Evolutionary conservation across 768 basidiomycete genomes (phyloP).

Genomic region (Rhizopogon rudus): DNA sequence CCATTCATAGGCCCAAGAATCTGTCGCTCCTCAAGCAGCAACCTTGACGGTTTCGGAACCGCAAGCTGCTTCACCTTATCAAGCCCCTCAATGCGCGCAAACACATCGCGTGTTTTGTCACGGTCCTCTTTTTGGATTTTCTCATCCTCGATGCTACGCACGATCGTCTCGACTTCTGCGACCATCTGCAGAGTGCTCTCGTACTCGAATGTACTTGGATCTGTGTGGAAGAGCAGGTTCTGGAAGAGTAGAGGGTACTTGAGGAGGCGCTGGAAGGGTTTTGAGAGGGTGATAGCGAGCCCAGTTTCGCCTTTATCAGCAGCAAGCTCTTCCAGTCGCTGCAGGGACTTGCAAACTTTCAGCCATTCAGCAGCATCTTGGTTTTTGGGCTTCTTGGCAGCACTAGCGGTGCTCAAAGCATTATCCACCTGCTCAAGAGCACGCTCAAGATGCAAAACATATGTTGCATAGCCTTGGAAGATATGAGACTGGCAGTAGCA

Average conservation of each 20-base stretch:
- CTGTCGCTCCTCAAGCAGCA: slow-evolving; percentile 79
- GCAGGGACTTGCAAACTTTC: slow-evolving; percentile 68
- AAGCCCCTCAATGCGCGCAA: slow-evolving; percentile 93
- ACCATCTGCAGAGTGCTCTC: slow-evolving; percentile 96
- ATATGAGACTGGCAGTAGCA: slow-evolving; percentile 70
- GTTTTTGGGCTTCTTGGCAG: slow-evolving; percentile 75
- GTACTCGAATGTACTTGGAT: slow-evolving; percentile 96
- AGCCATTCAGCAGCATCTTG: slow-evolving; percentile 77
- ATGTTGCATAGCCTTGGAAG: slow-evolving; percentile 89
- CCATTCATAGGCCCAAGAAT: slow-evolving; percentile 26
- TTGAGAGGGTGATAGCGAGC: slow-evolving; percentile 90
- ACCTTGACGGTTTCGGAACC: slow-evolving; percentile 81
- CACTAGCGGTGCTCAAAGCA: slow-evolving; percentile 55
- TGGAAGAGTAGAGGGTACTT: slow-evolving; percentile 98
- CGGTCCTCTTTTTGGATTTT: slow-evolving; percentile 96
- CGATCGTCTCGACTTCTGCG: slow-evolving; percentile 93
- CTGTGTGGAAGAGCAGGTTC: slow-evolving; percentile 94
- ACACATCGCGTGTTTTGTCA: slow-evolving; percentile 90
- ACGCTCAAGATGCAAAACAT: slow-evolving; percentile 90
- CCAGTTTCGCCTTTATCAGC: slow-evolving; percentile 89
- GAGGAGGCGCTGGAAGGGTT: slow-evolving; percentile 94
- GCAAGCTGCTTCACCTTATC: slow-evolving; percentile 93
- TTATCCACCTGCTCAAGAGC: slow-evolving; percentile 86
- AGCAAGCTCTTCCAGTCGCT: slow-evolving; percentile 75
- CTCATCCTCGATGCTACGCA: slow-evolving; percentile 96